Conservation (phyloP, 768 basidiomycete genomes). For the Chlorophyllum brunneum region DNA sequence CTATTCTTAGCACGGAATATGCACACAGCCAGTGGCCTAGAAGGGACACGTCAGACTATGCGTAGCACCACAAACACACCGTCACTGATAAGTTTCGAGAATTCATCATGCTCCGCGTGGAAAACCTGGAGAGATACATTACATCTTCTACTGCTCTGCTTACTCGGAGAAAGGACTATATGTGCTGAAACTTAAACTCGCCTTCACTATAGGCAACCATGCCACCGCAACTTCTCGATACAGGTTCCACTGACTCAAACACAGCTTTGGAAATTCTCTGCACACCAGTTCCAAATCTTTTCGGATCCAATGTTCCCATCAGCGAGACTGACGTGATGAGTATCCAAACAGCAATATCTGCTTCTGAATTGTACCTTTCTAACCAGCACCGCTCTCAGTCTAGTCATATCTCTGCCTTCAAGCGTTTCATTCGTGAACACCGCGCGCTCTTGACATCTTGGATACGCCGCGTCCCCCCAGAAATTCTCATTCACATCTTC, state of each 20-base stretch:
- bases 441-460: slow-evolving; percentile 17
- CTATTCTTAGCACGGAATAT: too few relatives aligned
- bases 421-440: slow-evolving; percentile 19
- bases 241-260: neutral
- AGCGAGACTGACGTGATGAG: slow-evolving; percentile 15
- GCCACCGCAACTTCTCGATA: neutral
- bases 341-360: slow-evolving; percentile 14
- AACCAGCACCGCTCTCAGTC: slow-evolving; percentile 10
- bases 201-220: neutral
- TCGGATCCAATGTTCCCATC: slow-evolving; percentile 19
- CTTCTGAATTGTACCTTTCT: slow-evolving; percentile 9
- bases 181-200: neutral
- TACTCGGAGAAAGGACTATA: too few relatives aligned
- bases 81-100: too few relatives aligned
- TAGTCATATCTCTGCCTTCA: slow-evolving; percentile 15
- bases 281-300: slow-evolving; percentile 20
- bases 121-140: too few relatives aligned
- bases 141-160: too few relatives aligned
- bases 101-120: too few relatives aligned
- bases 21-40: too few relatives aligned
- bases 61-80: too few relatives aligned
- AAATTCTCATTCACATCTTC: slow-evolving; percentile 20
- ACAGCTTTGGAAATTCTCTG: slow-evolving; percentile 8
- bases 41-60: too few relatives aligned
- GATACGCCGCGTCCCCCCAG: slow-evolving; percentile 21